Evolutionary conservation across 1,139 yeast species (phyloP), one percentile per base, ranked within the genome.

Genomic region (Hyphopichia pseudoburtonii): DNA sequence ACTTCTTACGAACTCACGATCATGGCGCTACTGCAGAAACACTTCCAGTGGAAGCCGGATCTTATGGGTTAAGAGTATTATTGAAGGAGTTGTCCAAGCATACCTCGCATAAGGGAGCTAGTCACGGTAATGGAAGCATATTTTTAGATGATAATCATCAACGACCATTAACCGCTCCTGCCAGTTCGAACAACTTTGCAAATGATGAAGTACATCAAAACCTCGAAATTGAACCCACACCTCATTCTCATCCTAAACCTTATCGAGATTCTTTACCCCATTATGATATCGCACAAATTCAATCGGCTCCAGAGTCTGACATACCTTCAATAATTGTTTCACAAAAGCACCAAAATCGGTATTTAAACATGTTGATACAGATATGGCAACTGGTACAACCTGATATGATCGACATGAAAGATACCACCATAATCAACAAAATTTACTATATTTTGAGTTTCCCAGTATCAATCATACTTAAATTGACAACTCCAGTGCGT

Each of bases 401-500:
- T 4, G 47, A 39, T 11, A 45, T 11, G 22, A 18, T 2, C 37
- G 17, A 28, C n/a, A 28, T 33, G 14, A 11, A 12, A 9, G 28
- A 34, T 6, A 17, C n/a, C 3, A 40, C 39, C 18, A 8, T 49
- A 1, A 10, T 34, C 4, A 42, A 42, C 22, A 53, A 52, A 40
- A 11, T 60, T 6, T 51, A 59, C 34, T 53, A 56, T 4, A 30
- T 70, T 2, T 34, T 70, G n/a, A 50, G 73, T 6, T 39, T 72
- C 1, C 82, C 82, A 2, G 55, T 76, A 1, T 62, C 73, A 1
- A 42, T 75, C 1, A 31, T 74, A 3, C 57, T 79, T 14, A 62
- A 76, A 16, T 28, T 74, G 4, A 67, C 82, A 1, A 63, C 72
- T 1, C 85, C 86, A 1, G 80, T 77, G 2, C 39, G 66, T 29